Evolutionary conservation across 2,329 filamentous ascomycete genomes (phyloP).

Genomic region (Colletotrichum cordylinicola): DNA sequence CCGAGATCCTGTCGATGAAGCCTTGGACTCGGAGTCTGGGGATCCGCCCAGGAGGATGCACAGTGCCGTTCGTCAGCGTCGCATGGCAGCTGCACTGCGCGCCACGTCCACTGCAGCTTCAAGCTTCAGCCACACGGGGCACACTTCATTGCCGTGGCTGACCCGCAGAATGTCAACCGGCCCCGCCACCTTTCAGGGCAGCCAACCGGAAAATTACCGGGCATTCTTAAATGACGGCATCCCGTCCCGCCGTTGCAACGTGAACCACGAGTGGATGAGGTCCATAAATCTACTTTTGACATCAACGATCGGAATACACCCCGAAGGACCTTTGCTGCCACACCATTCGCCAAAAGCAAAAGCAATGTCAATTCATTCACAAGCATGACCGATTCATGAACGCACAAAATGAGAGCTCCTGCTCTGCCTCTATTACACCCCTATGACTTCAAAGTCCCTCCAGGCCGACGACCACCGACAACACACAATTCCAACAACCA

Average conservation of each 20-base stretch:
- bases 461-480: background rate
- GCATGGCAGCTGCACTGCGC: background rate
- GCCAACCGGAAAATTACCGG: background rate
- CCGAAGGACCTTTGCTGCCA: background rate
- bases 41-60: no score
- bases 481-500: background rate
- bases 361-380: accelerated
- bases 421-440: background rate
- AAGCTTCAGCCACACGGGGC: background rate
- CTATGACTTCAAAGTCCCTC: background rate
- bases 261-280: background rate
- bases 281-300: background rate
- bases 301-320: background rate
- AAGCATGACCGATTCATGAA: background rate
- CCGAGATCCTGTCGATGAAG: background rate
- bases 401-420: background rate
- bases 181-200: background rate
- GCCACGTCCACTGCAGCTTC: background rate
- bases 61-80: no score
- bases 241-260: background rate
- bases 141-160: background rate
- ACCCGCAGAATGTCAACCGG: background rate
- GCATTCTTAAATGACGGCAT: background rate
- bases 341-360: background rate
- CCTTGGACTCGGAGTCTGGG: background rate